These are phyloP conservation scores for Amborella trichopoda DNA, from an alignment of 164 flowering plant genomes.

Conservation along the genomic window DNA sequence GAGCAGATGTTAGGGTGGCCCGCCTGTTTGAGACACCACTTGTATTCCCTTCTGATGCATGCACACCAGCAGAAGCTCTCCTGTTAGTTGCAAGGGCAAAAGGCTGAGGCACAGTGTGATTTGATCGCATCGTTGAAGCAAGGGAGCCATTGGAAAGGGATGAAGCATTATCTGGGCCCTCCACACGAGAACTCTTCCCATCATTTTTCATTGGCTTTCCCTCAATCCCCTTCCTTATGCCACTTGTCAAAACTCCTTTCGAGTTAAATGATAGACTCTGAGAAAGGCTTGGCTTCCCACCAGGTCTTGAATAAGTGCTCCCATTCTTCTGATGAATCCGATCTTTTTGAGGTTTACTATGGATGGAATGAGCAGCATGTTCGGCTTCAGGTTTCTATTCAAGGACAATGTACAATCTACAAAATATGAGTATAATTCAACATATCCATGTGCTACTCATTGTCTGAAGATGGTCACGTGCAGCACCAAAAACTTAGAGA, in stretches of 20 bases:
- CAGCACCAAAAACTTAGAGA: neutral
- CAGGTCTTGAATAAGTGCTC: conserved; percentile 15
- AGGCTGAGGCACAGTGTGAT: neutral
- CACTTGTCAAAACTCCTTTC: conserved; percentile 23
- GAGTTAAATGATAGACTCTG: conserved; percentile 64
- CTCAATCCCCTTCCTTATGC: conserved; percentile 44
- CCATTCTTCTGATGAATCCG: conserved; percentile 24
- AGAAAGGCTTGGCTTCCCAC: conserved; percentile 29
- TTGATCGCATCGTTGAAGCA: conserved; percentile 12
- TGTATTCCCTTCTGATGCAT: conserved; percentile 16
- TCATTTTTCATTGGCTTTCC: conserved; percentile 22
- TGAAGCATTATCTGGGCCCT: conserved; percentile 20
- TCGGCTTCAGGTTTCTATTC: conserved; percentile 21
- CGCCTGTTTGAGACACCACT: conserved; percentile 12
- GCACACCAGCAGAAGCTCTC: conserved; percentile 20
- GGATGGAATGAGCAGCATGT: conserved; percentile 17
- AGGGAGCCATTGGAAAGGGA: conserved; percentile 16
- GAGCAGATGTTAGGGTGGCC: conserved; percentile 18
- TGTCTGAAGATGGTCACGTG: neutral
- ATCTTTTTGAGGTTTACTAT: conserved; percentile 20
- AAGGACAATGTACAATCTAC: neutral
- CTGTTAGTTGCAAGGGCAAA: conserved; percentile 1
- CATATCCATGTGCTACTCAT: neutral
- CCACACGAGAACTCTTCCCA: conserved; percentile 16
- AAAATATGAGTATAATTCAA: neutral